These are phyloP conservation scores for Sporisorium graminicola DNA, from an alignment of 1,284 basidiomycete species.

Conservation along the genomic window DNA sequence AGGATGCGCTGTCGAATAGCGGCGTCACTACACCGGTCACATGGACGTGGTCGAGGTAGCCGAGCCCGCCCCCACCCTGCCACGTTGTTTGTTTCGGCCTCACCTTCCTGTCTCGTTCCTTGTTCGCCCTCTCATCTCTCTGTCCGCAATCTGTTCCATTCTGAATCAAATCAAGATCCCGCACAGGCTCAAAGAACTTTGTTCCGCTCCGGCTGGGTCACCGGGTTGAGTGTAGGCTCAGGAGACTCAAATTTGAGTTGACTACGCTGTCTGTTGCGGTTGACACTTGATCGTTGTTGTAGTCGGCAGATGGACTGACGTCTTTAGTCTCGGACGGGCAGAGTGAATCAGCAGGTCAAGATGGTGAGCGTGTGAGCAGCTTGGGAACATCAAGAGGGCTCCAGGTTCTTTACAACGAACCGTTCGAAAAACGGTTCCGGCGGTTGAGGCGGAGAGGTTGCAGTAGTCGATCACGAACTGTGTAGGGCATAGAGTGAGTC, in stretches of 20 bases:
- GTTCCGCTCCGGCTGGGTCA: no score
- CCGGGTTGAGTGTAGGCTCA: neutral
- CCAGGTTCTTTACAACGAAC: no score
- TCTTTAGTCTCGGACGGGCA: neutral
- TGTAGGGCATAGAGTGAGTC: neutral
- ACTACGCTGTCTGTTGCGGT: neutral
- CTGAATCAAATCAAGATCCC: neutral
- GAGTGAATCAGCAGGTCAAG: neutral
- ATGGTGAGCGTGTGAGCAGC: neutral
- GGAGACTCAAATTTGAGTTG: neutral
- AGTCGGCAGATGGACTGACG: neutral
- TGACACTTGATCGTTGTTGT: neutral
- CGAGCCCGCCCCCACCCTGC: neutral
- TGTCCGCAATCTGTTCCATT: neutral
- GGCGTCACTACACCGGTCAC: constrained; percentile 48
- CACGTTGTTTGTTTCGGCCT: constrained; percentile 1
- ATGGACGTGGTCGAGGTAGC: constrained; percentile 51
- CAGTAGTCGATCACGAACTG: neutral
- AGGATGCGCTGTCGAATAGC: constrained; percentile 46
- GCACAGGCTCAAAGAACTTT: neutral
- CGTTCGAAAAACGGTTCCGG: neutral
- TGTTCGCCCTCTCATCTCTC: neutral
- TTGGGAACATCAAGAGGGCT: no score
- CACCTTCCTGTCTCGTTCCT: neutral
- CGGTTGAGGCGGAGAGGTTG: neutral